Conservation (phyloP, 257 asterid genomes). For the Nicotiana undulata region DNA sequence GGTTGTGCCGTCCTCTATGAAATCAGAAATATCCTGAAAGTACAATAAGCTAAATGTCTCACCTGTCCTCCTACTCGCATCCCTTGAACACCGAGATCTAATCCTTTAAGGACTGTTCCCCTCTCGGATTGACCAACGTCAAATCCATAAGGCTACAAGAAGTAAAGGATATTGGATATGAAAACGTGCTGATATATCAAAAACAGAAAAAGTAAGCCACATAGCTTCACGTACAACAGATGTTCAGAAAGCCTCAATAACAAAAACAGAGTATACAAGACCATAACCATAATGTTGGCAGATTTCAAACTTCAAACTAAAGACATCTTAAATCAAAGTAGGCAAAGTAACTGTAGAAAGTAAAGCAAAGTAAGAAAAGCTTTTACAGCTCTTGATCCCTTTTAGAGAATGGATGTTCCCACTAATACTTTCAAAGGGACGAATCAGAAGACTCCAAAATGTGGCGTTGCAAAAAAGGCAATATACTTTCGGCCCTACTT, state of each 20-base stretch:
- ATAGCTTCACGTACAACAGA: not conserved
- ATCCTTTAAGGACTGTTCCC: conserved; percentile 82
- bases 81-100: conserved; percentile 92
- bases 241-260: not conserved
- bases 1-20: not conserved
- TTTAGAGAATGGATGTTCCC: not conserved
- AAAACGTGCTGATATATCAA: not conserved
- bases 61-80: conserved; percentile 99
- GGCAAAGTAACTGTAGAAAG: not conserved
- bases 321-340: not conserved
- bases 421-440: not conserved
- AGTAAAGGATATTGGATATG: not conserved
- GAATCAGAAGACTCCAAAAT: not conserved
- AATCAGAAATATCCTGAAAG: not conserved
- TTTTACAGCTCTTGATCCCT: not conserved
- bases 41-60: conserved; percentile 12
- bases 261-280: not conserved
- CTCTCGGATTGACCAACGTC: conserved; percentile 89
- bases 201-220: not conserved
- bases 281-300: not conserved
- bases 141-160: conserved; percentile 83
- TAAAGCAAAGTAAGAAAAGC: not conserved
- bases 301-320: not conserved
- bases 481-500: not conserved
- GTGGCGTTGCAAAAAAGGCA: not conserved